Base-by-base conservation (phyloP, 345 rosid genomes). In the Raphanus sativus region DNA sequence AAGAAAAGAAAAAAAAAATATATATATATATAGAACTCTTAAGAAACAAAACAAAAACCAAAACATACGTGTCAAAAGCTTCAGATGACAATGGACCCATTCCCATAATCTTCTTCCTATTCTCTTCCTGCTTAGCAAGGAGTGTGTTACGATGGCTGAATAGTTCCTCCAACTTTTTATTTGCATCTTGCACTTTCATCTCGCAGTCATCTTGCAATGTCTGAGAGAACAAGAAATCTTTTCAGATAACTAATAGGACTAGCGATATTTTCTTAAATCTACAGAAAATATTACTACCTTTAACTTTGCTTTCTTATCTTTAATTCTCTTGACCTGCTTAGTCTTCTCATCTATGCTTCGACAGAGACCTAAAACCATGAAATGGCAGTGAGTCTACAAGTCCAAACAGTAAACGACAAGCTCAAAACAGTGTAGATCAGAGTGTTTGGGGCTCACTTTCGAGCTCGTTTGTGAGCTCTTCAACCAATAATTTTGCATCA, bases 31-130 rank as follows among this genome's bases (percentile, higher is more conserved):
- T n/a, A n/a, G n/a, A n/a, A n/a, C n/a, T n/a, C n/a, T n/a, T n/a
- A n/a, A n/a, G 30, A 28, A 2, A 67, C 7, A 55, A 68, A 4
- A 26, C 25, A 10, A 64, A 21, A 63, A 52, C 17, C 40, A 52
- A 84, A 74, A 28, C 69, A n/a, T 87, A 94, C 97, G 82, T 86
- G 78, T 95, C 98, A 89, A 92, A 95, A 80, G 98, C 91, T 60
- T 92, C 97, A n/a, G 94, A 85, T 58, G 99, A 89, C 71, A 95
- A 75, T 58, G 97, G 89, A 70, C 98, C 98, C 87, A 92, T 73
- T 77, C 92, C 94, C 86, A 90, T 86, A 77, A 95, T 95, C 84
- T 92, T 95, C 85, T 92, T 89, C 0, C 96, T 84, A 81, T 48
- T 86, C 78, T 95, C 99, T 62, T 92, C 96, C 77, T 92, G 94